Conservation (phyloP, 176 grass and related monocot genomes). For the Pontederia paniculata region DNA sequence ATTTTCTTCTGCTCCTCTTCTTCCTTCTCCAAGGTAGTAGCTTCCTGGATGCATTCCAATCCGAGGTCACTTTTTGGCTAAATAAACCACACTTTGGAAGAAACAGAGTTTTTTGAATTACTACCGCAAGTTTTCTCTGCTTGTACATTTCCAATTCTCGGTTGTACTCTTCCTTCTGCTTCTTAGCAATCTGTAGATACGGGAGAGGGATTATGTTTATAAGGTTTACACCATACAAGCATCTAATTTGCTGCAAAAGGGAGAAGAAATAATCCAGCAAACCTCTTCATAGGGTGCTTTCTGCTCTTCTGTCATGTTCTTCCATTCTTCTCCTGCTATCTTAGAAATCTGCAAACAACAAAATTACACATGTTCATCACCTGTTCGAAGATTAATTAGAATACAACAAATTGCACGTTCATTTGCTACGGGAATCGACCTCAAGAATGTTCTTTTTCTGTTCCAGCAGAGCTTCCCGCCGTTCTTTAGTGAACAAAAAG, state of each 20-base stretch:
- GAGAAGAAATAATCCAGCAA: not conserved
- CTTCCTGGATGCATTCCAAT: conserved; percentile 29
- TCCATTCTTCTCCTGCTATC: conserved; percentile 84
- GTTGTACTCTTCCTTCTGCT: conserved; percentile 54
- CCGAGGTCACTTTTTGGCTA: no score
- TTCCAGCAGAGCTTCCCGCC: conserved; percentile 26
- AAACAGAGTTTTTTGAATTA: not conserved
- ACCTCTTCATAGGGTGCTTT: conserved; percentile 57
- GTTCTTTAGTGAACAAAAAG: conserved; percentile 63
- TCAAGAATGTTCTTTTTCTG: conserved; percentile 65
- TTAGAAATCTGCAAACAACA: conserved; percentile 40
- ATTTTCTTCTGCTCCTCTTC: conserved; percentile 70
- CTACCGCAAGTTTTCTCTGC: conserved; percentile 53
- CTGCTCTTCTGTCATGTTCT: conserved; percentile 44
- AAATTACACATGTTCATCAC: conserved; percentile 10
- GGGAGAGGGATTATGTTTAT: no score
- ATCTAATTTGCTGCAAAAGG: not conserved
- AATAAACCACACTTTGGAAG: no score
- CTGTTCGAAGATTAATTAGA: not conserved
- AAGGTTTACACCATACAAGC: no score
- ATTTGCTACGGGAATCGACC: conserved; percentile 19
- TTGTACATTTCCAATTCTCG: conserved; percentile 68
- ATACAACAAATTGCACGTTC: not conserved
- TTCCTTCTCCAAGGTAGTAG: conserved; percentile 44
- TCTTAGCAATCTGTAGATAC: conserved; percentile 30